Evolutionary conservation across 2,329 filamentous ascomycete species (phyloP).

Genomic region (Colletotrichum musicola): DNA sequence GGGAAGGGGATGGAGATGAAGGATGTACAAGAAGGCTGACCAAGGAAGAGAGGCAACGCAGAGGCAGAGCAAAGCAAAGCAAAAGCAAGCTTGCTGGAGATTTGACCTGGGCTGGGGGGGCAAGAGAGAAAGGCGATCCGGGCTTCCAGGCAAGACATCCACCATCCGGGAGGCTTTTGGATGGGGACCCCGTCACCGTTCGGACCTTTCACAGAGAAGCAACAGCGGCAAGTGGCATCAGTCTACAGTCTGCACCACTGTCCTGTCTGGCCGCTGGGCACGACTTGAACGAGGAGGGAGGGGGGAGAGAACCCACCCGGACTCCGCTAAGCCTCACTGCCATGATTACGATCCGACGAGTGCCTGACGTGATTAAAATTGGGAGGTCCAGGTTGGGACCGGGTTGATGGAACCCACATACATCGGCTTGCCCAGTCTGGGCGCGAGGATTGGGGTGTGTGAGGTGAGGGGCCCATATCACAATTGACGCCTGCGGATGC

Average conservation of each 20-base stretch:
- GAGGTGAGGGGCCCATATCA: conserved; percentile 3
- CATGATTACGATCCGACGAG: conserved; percentile 37
- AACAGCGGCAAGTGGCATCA: too few relatives aligned
- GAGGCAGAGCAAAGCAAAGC: not conserved
- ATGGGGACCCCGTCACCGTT: too few relatives aligned
- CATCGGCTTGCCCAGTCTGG: conserved; percentile 26
- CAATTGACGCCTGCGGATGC: conserved; percentile 5
- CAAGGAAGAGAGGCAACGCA: not conserved
- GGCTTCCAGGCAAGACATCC: not conserved
- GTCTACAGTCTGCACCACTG: too few relatives aligned
- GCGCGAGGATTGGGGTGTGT: conserved; percentile 20
- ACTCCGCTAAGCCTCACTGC: conserved; percentile 38
- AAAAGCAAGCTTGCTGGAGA: not conserved
- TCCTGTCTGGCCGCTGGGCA: conserved; percentile 2
- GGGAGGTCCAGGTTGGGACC: conserved; percentile 34
- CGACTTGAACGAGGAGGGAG: conserved; percentile 15
- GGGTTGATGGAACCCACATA: conserved; percentile 30
- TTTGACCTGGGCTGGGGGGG: not conserved
- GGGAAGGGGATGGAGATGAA: not conserved
- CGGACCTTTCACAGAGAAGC: too few relatives aligned
- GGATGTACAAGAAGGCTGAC: not conserved
- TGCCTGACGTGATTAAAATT: conserved; percentile 40
- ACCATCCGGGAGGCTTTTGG: too few relatives aligned
- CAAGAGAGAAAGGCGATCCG: not conserved
- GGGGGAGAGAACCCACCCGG: conserved; percentile 33